Evolutionary conservation across 2,329 filamentous ascomycete genomes (phyloP).

Genomic region (Colletotrichum falcatum): DNA sequence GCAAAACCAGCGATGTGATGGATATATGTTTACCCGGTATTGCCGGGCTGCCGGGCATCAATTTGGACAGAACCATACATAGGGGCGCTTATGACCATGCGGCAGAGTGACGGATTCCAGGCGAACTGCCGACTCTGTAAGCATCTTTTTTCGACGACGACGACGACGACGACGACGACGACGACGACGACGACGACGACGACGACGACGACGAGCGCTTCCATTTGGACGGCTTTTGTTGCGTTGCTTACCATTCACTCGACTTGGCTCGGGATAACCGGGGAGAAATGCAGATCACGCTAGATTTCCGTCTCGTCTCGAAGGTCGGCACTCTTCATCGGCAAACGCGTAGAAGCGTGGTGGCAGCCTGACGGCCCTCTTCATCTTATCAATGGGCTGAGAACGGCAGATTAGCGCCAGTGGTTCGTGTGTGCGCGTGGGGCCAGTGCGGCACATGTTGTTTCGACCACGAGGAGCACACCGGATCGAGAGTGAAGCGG

Average conservation of each 20-base stretch:
- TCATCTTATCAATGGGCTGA: background rate
- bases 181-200: too few species aligned
- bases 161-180: too few species aligned
- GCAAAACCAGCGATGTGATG: slow-evolving; percentile 9
- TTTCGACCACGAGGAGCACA: background rate
- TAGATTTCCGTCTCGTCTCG: slow-evolving; percentile 18
- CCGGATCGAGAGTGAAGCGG: background rate
- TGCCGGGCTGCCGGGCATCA: background rate
- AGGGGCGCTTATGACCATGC: background rate
- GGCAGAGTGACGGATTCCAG: background rate
- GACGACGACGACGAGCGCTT: too few species aligned
- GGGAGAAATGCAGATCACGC: slow-evolving; percentile 21
- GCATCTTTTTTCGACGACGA: background rate
- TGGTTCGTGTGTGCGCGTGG: slow-evolving; percentile 4
- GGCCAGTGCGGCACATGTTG: slow-evolving; percentile 1
- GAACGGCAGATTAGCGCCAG: background rate
- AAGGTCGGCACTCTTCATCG: slow-evolving; percentile 24
- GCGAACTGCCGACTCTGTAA: background rate
- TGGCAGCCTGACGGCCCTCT: background rate
- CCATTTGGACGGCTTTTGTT: background rate
- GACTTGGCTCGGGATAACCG: slow-evolving; percentile 11
- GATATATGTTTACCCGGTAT: slow-evolving; percentile 14
- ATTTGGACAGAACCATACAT: background rate
- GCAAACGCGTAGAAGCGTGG: slow-evolving; percentile 1
- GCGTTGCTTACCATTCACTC: background rate